Evolutionary conservation across 345 rosid genomes (phyloP), one percentile per base, ranked within the genome.

Genomic region (Pugionium cornutum): DNA sequence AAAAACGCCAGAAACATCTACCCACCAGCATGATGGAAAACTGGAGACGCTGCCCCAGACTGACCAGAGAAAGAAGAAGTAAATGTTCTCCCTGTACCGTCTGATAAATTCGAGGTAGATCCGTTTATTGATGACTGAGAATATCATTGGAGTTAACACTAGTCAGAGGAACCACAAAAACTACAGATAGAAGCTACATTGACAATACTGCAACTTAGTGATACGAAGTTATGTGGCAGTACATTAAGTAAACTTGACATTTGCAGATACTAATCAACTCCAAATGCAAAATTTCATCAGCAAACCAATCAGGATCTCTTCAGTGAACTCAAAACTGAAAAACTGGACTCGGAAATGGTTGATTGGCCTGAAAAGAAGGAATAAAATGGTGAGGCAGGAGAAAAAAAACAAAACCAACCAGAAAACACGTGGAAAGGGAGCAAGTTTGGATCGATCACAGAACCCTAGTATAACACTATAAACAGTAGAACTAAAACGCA

Each of bases 211-310:
- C 33, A 55, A 31, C 45, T 11, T 26, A 64, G 0, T 47, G 53
- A 10, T 27, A 55, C 7, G 44, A 72, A 18, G 18, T 63, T 58
- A 30, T 42, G 53, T 27, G 64, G 32, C 44, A 74, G 54, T 85
- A 89, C 98, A 81, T 91, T 91, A 66, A 86, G 84, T 80, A 89
- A 80, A 67, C 95, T 92, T 72, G 96, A 91, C 98, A 91, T 73
- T 84, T 66, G 87, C 74, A 79, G 58, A 65, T 43, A 49, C 59
- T 72, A 50, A 81, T 85, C 84, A 85, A 82, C 64, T 72, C 82
- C 34, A 78, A 75, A 75, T 67, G 83, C 76, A 73, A 76, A 75
- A 81, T 3, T 34, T 69, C 53, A 69, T 32, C 3, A 48, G 45
- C 58, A 63, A 39, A 30, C 75, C 30, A 70, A 53, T 29, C 42